A percentile compares a stretch with the other conserved stretches of the same genome.
Evolutionary conservation across 306 rosid genomes (phyloP).

Genomic region (Senna tora): DNA sequence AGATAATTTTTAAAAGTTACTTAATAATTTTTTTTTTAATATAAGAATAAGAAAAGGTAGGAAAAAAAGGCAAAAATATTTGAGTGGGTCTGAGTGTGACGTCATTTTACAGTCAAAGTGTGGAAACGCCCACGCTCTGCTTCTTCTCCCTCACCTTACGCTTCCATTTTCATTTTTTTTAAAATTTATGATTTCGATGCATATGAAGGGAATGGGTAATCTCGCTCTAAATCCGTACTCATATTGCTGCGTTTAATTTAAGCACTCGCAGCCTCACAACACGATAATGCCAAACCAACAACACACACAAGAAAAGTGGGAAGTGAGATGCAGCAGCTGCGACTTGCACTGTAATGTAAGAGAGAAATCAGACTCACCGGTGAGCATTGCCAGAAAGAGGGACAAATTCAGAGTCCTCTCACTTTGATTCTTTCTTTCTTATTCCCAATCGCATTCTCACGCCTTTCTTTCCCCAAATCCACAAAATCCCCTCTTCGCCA

Average conservation of each 20-base stretch:
- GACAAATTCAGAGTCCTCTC: constrained; percentile 66
- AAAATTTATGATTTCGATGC: not conserved
- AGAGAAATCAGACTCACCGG: constrained; percentile 13
- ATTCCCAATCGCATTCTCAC: constrained; percentile 12
- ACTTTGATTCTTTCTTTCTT: no score
- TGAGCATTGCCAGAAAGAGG: constrained; percentile 46
- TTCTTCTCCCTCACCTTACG: constrained; percentile 19
- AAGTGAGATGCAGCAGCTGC: not conserved
- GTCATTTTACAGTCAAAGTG: constrained; percentile 45
- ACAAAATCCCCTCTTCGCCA: constrained; percentile 51
- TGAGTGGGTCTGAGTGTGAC: no score
- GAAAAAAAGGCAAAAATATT: no score
- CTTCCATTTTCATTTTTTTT: not conserved
- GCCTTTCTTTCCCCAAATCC: constrained; percentile 57
- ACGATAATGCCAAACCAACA: not conserved
- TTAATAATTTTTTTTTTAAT: no score
- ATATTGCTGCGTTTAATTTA: no score
- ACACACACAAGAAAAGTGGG: not conserved
- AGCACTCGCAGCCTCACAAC: constrained; percentile 11
- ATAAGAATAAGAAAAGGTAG: no score
- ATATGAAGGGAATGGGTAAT: not conserved
- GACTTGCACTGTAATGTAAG: not conserved
- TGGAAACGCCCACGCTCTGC: constrained; percentile 27
- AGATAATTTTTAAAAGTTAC: no score
- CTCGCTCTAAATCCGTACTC: no score